Evolutionary conservation across 129 eudicot genomes (phyloP), one percentile per base, ranked within the genome.

Genomic region (Flaveria robusta): DNA sequence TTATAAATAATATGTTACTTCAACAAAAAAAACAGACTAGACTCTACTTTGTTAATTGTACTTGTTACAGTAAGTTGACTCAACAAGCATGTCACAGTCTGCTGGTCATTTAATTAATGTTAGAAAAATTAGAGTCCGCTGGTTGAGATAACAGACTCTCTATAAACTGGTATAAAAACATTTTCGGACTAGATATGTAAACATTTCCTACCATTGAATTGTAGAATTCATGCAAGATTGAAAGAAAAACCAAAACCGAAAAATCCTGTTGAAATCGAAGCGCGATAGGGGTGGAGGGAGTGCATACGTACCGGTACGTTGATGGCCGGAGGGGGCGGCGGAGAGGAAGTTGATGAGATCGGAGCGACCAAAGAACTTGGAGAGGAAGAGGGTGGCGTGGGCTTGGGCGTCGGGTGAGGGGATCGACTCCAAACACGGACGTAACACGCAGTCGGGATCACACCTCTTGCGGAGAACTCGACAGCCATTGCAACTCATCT

Each of bases 401-500:
- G 63, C 92, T 82, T 91, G 96, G 16, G 89, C 92, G 46, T 80
- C 81, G 0, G 92, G 90, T 9, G 71, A 51, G 12, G 78, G 66
- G 77, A 91, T 91, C 88, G 89, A 82, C 4, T 83, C 86, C 84
- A 91, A 80, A 74, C 90, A 89, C 1, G 92, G 83, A 29, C 88
- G 68, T 19, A 91, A 60, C 71, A 82, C 84, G 67, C 97, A 91
- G 9, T 52, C 46, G 1, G 76, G 86, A 27, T 74, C 77, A 80
- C 97, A 91, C 7, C 88, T 92, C 75, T 84, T 85, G 56, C 89
- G 69, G 9, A 91, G 56, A 51, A 87, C 86, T 71, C 96, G 65
- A 66, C 97, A 91, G 41, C 97, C 97, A 80, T 85, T 91, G 91
- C 97, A 91, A 82, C 97, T 91, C 97, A 91, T 91, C 66, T 81